phyloP scores from a whole-genome alignment of 2,329 filamentous ascomycete genomes.

The Penicillium sp. region DNA sequence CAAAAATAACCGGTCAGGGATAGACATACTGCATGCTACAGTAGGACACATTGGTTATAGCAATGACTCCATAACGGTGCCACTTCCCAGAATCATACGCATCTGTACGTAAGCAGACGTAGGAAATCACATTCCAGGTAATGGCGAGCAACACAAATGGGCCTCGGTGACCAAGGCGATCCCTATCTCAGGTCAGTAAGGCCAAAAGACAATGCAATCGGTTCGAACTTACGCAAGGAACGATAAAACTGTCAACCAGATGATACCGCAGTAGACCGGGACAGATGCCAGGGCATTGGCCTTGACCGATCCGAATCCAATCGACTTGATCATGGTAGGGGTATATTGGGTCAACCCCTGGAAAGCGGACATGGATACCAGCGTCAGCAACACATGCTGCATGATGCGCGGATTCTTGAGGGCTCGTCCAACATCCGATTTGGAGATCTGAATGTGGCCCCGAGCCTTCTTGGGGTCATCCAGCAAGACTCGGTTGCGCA shows the following conservation, averaged over 20 bases:
- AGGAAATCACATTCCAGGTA: constrained; percentile 43
- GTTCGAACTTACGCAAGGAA: constrained; percentile 22
- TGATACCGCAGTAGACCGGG: constrained; percentile 38
- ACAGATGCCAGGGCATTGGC: constrained; percentile 59
- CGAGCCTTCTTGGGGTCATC: constrained; percentile 46
- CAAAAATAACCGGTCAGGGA: background rate
- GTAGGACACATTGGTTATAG: constrained; percentile 31
- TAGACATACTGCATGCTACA: constrained; percentile 39
- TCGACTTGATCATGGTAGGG: constrained; percentile 54
- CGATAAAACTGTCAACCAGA: constrained; percentile 28
- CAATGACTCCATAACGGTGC: constrained; percentile 32
- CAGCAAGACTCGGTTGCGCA: constrained; percentile 43
- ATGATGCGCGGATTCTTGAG: constrained; percentile 54
- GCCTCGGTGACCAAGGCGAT: constrained; percentile 35
- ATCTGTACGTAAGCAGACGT: constrained; percentile 33
- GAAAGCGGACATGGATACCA: constrained; percentile 49
- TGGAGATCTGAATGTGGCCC: constrained; percentile 39
- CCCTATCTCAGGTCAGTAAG: constrained; percentile 21
- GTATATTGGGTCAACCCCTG: constrained; percentile 55
- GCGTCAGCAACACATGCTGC: constrained; percentile 54
- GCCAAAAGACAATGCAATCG: background rate
- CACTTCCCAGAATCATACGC: constrained; percentile 24
- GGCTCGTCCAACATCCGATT: constrained; percentile 37
- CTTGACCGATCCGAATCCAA: constrained; percentile 52
- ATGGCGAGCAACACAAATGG: constrained; percentile 37